phyloP scores from a whole-genome alignment of 139 green algal species.

The Micromonas pusilla region DNA sequence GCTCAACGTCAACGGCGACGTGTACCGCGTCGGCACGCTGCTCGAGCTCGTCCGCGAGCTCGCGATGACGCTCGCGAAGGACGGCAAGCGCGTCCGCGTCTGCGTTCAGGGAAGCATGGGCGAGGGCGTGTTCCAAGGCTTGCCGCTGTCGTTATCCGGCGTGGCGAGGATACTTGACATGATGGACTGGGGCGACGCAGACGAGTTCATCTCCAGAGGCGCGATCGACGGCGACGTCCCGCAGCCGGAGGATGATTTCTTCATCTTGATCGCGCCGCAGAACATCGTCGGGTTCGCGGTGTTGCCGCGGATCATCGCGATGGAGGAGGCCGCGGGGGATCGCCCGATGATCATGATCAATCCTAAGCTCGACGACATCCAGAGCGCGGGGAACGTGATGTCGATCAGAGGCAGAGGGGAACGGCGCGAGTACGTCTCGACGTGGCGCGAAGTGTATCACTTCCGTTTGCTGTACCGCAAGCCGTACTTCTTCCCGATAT shows the following conservation, averaged over 20 bases:
- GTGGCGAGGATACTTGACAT: conserved; percentile 56
- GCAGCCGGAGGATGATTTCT: conserved; percentile 30
- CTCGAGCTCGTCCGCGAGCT: conserved; percentile 70
- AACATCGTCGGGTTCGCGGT: conserved; percentile 68
- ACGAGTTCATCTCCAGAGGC: conserved; percentile 52
- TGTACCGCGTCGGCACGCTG: conserved; percentile 72
- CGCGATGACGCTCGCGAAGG: conserved; percentile 45
- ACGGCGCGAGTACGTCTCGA: conserved; percentile 32
- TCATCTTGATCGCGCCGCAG: conserved; percentile 51
- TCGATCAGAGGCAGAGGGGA: conserved; percentile 37
- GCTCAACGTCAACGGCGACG: conserved; percentile 49
- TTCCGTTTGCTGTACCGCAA: conserved; percentile 46
- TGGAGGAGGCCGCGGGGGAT: conserved; percentile 34
- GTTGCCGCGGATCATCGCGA: conserved; percentile 42
- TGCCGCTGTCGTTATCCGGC: conserved; percentile 59
- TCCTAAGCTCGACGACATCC: conserved; percentile 40
- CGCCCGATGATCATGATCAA: conserved; percentile 46
- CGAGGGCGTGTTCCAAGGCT: conserved; percentile 67
- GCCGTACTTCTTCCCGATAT: conserved; percentile 38
- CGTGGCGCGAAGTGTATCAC: conserved; percentile 41
- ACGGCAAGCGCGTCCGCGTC: conserved; percentile 49
- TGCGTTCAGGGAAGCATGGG: conserved; percentile 57
- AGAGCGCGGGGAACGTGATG: conserved; percentile 37
- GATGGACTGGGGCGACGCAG: conserved; percentile 75
- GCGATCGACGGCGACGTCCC: conserved; percentile 45